Evolutionary conservation across 106 monocot species (phyloP).

Genomic region (Iris macrosiphon): DNA sequence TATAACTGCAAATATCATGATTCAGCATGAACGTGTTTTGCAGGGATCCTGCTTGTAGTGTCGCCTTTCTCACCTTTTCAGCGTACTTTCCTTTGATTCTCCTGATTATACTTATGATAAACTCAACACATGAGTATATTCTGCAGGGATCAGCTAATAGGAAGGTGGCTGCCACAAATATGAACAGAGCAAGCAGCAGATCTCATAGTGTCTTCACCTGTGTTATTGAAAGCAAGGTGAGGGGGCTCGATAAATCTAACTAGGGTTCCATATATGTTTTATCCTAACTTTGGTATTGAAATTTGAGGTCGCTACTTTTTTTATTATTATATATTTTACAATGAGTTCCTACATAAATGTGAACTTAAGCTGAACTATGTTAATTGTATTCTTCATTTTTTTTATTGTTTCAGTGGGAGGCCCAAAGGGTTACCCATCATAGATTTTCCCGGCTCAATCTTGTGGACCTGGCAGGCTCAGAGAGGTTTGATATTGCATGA

Average conservation of each 20-base stretch:
- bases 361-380: no score
- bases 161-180: constrained; percentile 93
- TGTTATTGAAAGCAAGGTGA: constrained; percentile 91
- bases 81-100: no score
- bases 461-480: constrained; percentile 94
- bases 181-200: constrained; percentile 93
- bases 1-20: no score
- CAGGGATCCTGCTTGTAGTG: no score
- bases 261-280: not conserved
- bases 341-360: not conserved
- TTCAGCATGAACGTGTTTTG: not conserved
- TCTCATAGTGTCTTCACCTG: constrained; percentile 99
- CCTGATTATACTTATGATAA: no score
- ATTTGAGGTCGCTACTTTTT: not conserved
- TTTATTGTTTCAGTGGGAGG: constrained; percentile 68
- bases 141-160: constrained; percentile 87
- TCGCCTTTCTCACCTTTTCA: no score
- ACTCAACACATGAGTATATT: no score
- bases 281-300: not conserved
- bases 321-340: not conserved
- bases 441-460: constrained; percentile 94
- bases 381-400: not conserved
- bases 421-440: constrained; percentile 80
- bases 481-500: constrained; percentile 39
- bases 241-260: constrained; percentile 1